These are phyloP conservation scores for Pyrenula massariospora DNA, from an alignment of 495 filamentous ascomycete genomes.

Conservation along the genomic window DNA sequence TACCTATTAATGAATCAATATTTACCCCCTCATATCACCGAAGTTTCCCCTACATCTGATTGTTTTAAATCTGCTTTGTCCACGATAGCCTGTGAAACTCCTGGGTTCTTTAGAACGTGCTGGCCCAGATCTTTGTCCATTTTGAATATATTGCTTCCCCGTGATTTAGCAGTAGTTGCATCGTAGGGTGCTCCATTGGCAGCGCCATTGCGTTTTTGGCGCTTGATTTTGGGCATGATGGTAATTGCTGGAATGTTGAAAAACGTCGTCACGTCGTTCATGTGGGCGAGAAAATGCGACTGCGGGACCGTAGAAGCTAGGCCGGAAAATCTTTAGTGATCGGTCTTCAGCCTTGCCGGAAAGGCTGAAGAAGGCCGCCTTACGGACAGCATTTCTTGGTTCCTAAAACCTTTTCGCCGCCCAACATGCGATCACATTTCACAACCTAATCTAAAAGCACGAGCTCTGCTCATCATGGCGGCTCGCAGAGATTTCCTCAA, in stretches of 20 bases:
- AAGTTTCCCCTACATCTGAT: constrained; percentile 46
- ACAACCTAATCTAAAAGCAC: background rate
- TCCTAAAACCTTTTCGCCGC: background rate
- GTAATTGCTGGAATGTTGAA: background rate
- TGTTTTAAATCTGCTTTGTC: constrained; percentile 84
- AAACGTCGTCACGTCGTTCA: background rate
- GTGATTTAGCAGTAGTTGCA: constrained; percentile 32
- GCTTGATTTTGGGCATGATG: constrained; percentile 49
- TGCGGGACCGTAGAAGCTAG: background rate
- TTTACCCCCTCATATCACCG: background rate
- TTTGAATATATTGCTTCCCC: constrained; percentile 71
- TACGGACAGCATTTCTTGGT: no score
- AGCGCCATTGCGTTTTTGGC: constrained; percentile 46
- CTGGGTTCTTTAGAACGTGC: constrained; percentile 93
- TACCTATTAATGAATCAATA: constrained; percentile 21
- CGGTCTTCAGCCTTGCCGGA: background rate
- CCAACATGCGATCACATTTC: background rate
- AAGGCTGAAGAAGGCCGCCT: background rate
- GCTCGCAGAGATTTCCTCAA: constrained; percentile 83
- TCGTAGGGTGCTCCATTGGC: constrained; percentile 44
- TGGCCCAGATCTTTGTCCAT: constrained; percentile 80
- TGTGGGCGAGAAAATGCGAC: background rate
- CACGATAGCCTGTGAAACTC: constrained; percentile 78
- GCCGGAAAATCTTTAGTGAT: background rate
- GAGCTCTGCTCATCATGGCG: constrained; percentile 46